Base-by-base conservation (phyloP, 805 yeast species). In the Saturnispora serradocipensis region DNA sequence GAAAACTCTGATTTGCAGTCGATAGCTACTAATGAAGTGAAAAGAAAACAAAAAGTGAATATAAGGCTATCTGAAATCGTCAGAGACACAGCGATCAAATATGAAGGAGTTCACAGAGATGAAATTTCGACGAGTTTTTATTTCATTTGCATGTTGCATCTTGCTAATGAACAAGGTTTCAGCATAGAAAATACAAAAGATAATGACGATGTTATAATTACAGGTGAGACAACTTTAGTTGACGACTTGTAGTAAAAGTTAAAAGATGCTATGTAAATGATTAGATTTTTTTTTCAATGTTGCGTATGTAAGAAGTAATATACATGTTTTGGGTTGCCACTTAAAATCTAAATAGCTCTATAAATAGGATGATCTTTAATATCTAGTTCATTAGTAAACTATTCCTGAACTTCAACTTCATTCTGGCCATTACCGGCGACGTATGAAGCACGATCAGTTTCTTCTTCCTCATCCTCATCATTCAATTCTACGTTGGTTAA, bases 61-160 rank as follows among this genome's bases (percentile, higher is more conserved):
- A 46, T 53, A 9, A 57, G 49, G 43, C 52, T 67, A 25, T 59
- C 59, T 7, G 59, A 55, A 3, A 49, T 62, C 28, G 63, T 61
- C n/a, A 54, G 55, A 18, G 60, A 58, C n/a, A 63, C 67, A 10
- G 55, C 58, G 20, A 46, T 52, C n/a, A 71, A 72, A 62, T 88
- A 89, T 62, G 72, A 78, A 0, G 66, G 71, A 8, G 81, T 78
- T 46, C 76, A 81, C 45, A 70, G 73, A 57, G 75, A 74, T 47
- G 95, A 88, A 49, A 67, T 89, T 7, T 84, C 95, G 1, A 88
- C 96, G 1, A 84, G 95, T 66, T 86, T 86, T 65, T 86, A 87
- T 61, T 88, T 88, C 59, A 86, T 88, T 53, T 86, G 95, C 59
- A 67, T 88, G 60, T 68, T 88, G 35, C 97, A 88, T 67, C 70